phyloP scores from a whole-genome alignment of 345 rosid species.

The Moricandia arvensis region DNA sequence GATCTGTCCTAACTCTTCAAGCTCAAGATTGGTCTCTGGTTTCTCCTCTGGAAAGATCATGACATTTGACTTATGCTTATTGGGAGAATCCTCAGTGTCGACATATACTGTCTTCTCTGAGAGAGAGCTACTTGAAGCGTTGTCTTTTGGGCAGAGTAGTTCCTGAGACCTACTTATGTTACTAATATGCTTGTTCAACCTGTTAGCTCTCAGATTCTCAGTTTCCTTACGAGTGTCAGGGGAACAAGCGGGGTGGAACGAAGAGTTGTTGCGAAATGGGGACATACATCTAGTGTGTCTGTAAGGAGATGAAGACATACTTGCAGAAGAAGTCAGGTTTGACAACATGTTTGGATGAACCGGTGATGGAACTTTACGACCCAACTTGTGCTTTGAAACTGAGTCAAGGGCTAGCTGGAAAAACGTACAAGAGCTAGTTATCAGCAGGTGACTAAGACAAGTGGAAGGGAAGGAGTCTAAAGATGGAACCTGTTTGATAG shows the following conservation, averaged over 20 bases:
- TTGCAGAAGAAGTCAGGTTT: slow-evolving; percentile 35
- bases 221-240: slow-evolving; percentile 60
- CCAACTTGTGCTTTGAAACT: slow-evolving; percentile 40
- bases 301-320: slow-evolving; percentile 56
- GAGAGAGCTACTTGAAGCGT: slow-evolving; percentile 45
- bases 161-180: slow-evolving; percentile 56
- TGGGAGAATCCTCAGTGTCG: slow-evolving; percentile 47
- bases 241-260: slow-evolving; percentile 49
- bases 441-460: neutral
- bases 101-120: slow-evolving; percentile 65
- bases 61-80: slow-evolving; percentile 34
- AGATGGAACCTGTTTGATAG: slow-evolving; percentile 49
- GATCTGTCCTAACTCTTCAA: slow-evolving; percentile 30
- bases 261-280: slow-evolving; percentile 58
- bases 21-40: slow-evolving; percentile 23
- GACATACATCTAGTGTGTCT: slow-evolving; percentile 51
- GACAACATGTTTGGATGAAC: slow-evolving; percentile 23
- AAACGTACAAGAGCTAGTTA: slow-evolving; percentile 22
- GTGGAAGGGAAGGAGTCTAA: slow-evolving; percentile 11
- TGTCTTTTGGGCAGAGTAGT: slow-evolving; percentile 29
- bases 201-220: slow-evolving; percentile 45
- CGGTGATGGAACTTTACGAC: slow-evolving; percentile 43
- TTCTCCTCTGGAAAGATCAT: slow-evolving; percentile 24
- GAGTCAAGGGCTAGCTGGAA: slow-evolving; percentile 51
- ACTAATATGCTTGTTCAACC: slow-evolving; percentile 42